Evolutionary conservation across 106 monocot species (phyloP).

Genomic region (Dactylorhiza incarnata): DNA sequence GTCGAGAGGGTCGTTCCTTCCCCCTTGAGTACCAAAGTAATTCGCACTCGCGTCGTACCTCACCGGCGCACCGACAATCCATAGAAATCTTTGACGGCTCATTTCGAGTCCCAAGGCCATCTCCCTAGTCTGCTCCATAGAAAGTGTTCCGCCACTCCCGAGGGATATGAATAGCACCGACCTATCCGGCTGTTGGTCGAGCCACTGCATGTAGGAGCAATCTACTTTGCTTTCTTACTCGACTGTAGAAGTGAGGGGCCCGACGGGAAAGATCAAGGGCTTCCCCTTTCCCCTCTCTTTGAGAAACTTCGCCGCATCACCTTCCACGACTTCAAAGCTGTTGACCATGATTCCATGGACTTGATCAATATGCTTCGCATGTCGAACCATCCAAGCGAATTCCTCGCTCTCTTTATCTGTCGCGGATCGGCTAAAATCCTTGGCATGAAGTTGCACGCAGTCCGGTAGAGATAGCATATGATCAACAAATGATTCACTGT

Average conservation of each 20-base stretch:
- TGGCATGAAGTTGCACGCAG: too few species aligned
- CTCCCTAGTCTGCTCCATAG: slow-evolving; percentile 17
- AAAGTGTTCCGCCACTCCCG: slow-evolving; percentile 24
- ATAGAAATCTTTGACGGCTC: slow-evolving; percentile 28
- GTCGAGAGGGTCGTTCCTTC: slow-evolving; percentile 3
- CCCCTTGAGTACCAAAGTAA: slow-evolving; percentile 3
- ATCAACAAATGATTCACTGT: too few species aligned
- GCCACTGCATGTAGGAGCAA: slow-evolving; percentile 12
- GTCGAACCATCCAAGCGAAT: neutral
- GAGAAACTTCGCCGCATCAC: neutral
- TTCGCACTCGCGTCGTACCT: neutral
- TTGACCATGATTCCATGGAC: neutral
- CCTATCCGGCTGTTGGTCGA: slow-evolving; percentile 18
- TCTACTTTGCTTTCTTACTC: neutral
- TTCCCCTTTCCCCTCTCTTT: neutral
- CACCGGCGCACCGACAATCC: slow-evolving; percentile 22
- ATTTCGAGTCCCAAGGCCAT: slow-evolving; percentile 26
- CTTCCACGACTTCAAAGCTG: neutral
- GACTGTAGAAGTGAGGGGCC: neutral
- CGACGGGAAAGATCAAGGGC: neutral
- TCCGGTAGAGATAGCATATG: too few species aligned
- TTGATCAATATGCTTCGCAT: neutral
- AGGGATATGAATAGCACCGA: slow-evolving; percentile 27
- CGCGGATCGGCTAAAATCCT: too few species aligned
- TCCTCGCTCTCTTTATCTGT: too few species aligned